Base-by-base conservation (phyloP, 352 stramenopile genomes). In the Phytophthora meadii region DNA sequence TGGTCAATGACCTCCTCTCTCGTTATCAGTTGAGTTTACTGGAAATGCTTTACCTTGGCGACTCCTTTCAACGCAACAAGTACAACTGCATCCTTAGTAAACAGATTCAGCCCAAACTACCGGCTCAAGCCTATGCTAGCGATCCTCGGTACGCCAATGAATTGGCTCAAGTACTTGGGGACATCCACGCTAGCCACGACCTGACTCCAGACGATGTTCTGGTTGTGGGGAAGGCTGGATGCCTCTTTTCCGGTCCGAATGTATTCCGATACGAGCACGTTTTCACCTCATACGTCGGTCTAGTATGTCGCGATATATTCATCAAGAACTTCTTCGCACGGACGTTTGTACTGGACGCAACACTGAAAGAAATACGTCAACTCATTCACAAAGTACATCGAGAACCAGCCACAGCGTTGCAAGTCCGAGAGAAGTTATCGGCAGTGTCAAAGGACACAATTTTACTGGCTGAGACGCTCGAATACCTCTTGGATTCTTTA, bases 1-100 rank as follows among this genome's bases (percentile, higher is more conserved):
- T 99, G 51, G 93, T 99, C 0, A 97, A 99, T 72, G 92, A 93
- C 8, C 81, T 99, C 22, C 90, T 99, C 37, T 99, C 94, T 2
- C 79, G 95, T 49, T 98, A 99, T 71, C 97, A 99, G 72, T 72
- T 97, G 37, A 96, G 97, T 51, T 68, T 99, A 19, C 77, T 99
- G 22, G 87, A 99, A 60, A 88, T 99, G 63, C 88, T 99, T 5
- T 99, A 98, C 53, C 81, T 98, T 11, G 96, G 94, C 22, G 95
- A 99, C 70, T 94, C 93, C 14, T 87, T 89, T 27, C 96, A 98
- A 68, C 81, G 96, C 22, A 98, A 99, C 78, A 99, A 99, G 72
- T 97, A 98, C 68, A 99, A 99, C 62, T 92, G 98, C 44, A 97
- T 99, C 47, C 92, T 99, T 41, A 96, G 97, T 32, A 98, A 98